These are phyloP conservation scores for Picea abies DNA, from an alignment of 83 land plant genomes.

Conservation along the genomic window DNA sequence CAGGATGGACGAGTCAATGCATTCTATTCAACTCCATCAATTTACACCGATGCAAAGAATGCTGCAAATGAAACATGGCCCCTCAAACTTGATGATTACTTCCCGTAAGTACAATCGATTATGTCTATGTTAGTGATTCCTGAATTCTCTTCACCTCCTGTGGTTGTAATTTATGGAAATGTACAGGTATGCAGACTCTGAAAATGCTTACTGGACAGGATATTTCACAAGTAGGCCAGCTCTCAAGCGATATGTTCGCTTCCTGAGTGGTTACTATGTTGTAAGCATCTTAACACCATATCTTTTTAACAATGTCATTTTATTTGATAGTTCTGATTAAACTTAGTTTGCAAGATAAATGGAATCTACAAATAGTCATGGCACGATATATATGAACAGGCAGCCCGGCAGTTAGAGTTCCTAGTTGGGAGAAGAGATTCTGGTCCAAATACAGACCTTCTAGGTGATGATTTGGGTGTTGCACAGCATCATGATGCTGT, in stretches of 20 bases:
- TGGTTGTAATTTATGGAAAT: conserved; percentile 7
- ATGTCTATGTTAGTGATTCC: background rate
- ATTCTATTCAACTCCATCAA: conserved; percentile 85
- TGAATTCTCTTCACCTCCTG: background rate
- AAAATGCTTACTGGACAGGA: conserved; percentile 95
- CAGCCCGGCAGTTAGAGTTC: conserved; percentile 88
- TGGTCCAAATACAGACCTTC: conserved; percentile 58
- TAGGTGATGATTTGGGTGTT: conserved; percentile 87
- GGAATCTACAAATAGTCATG: background rate
- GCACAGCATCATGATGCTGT: conserved; percentile 97
- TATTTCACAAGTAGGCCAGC: conserved; percentile 88
- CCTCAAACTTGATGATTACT: conserved; percentile 69
- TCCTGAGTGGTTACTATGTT: conserved; percentile 77
- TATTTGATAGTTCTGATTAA: background rate
- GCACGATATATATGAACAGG: conserved; percentile 34
- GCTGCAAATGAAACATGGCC: conserved; percentile 78
- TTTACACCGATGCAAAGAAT: conserved; percentile 73
- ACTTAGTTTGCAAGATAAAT: background rate
- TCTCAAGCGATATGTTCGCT: conserved; percentile 76
- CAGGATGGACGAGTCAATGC: conserved; percentile 92
- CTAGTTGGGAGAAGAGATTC: conserved; percentile 46
- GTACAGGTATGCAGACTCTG: conserved; percentile 80
- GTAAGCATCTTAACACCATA: conserved; percentile 24
- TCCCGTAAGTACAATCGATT: conserved; percentile 64
- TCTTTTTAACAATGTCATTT: background rate